Percentiles rank a stretch among this genome's conserved stretches.
These are phyloP conservation scores for Singerocomus inundabilis DNA, from an alignment of 1,284 basidiomycete genomes.

Conservation along the genomic window DNA sequence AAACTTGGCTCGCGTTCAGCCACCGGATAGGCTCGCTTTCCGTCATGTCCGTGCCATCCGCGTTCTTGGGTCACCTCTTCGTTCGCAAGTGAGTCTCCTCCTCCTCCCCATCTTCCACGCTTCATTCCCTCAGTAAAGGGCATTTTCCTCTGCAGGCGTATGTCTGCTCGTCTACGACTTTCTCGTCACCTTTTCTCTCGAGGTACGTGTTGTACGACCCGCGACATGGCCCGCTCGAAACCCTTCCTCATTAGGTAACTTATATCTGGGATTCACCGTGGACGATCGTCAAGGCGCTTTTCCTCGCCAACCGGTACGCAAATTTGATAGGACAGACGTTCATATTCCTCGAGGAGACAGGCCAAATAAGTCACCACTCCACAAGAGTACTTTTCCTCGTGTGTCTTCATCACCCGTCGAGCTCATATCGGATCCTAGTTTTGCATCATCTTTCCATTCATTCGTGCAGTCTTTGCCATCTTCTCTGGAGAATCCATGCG, in stretches of 20 bases:
- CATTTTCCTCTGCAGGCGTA: conserved; percentile 9
- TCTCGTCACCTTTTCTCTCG: conserved; percentile 19
- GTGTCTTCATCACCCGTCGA: background rate
- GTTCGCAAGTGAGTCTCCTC: conserved; percentile 21
- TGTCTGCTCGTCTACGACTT: conserved; percentile 20
- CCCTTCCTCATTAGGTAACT: conserved; percentile 7
- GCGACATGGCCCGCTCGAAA: background rate
- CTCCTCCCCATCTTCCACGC: no score
- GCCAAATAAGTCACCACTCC: conserved; percentile 16
- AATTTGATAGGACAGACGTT: conserved; percentile 24
- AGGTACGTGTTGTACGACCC: conserved; percentile 7
- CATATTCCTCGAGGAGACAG: conserved; percentile 24
- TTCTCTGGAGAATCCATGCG: conserved; percentile 26
- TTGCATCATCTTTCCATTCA: conserved; percentile 14
- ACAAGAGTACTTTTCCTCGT: conserved; percentile 6
- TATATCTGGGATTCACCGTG: conserved; percentile 21
- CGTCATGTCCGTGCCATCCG: conserved; percentile 11
- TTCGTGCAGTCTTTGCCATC: conserved; percentile 5
- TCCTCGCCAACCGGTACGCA: conserved; percentile 27
- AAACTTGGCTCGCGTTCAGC: no score
- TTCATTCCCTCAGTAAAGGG: conserved; percentile 5
- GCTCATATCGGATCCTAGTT: conserved; percentile 17
- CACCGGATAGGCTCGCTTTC: no score
- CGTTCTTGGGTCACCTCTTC: conserved; percentile 7
- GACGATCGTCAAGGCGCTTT: conserved; percentile 21